phyloP scores from a whole-genome alignment of 176 grass and related monocot genomes.

The Cenchrus purpureus region DNA sequence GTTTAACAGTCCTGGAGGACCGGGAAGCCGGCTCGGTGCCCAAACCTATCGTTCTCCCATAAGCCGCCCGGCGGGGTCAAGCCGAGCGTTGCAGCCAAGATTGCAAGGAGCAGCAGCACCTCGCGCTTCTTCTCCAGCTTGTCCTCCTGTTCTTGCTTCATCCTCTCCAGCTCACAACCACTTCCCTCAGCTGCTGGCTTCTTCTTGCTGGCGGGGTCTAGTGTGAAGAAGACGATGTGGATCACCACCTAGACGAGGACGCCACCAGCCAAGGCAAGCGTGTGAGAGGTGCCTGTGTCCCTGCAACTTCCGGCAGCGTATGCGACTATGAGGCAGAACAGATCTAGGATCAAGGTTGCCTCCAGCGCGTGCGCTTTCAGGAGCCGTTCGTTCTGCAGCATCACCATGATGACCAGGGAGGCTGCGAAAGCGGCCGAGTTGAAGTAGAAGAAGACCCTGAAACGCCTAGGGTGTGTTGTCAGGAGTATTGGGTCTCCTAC shows the following conservation, averaged over 20 bases:
- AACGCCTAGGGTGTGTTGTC: background rate
- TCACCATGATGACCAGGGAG: constrained; percentile 45
- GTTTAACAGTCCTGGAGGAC: constrained; percentile 25
- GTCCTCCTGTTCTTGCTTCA: background rate
- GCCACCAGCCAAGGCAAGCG: constrained; percentile 28
- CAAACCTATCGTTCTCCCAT: background rate
- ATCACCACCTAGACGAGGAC: constrained; percentile 48
- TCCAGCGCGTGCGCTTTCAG: constrained; percentile 5
- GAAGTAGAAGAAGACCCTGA: constrained; percentile 54
- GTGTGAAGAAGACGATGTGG: constrained; percentile 47
- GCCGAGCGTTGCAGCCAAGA: constrained; percentile 46
- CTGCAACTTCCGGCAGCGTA: constrained; percentile 53
- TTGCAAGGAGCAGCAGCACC: constrained; percentile 45
- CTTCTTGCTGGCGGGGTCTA: background rate
- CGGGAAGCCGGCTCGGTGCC: constrained; percentile 19
- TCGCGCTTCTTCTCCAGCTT: constrained; percentile 29
- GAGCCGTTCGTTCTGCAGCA: constrained; percentile 40
- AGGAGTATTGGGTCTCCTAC: constrained; percentile 38
- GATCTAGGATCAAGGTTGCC: constrained; percentile 42
- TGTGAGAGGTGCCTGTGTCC: constrained; percentile 22
- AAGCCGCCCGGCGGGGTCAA: constrained; percentile 52
- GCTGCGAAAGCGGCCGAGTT: constrained; percentile 48
- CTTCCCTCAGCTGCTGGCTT: too few relatives aligned
- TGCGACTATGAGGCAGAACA: constrained; percentile 47
- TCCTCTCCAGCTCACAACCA: too few relatives aligned